Conservation (phyloP, 176 grass and related monocot genomes). For the Triticum turgidum region DNA sequence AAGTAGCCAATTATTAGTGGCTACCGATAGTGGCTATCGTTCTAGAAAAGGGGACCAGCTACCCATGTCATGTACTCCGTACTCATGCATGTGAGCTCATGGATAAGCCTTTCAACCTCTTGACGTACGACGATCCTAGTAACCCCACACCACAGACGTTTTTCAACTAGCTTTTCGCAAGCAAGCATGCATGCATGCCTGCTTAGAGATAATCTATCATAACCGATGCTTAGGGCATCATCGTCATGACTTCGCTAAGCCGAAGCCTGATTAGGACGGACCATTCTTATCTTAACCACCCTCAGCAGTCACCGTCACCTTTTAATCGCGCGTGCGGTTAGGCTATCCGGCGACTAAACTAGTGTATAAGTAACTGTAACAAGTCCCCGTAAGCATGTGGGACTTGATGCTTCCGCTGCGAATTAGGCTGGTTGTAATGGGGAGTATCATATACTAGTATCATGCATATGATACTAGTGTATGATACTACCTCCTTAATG, state of each 20-base stretch:
- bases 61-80: background rate
- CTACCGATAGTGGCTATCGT: background rate
- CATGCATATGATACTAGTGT: too few relatives aligned
- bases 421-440: too few relatives aligned
- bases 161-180: slow-evolving; percentile 19
- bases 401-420: background rate
- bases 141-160: background rate
- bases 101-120: slow-evolving; percentile 22
- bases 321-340: background rate
- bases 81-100: background rate
- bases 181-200: background rate
- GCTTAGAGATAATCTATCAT: slow-evolving; percentile 42
- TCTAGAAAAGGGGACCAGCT: slow-evolving; percentile 37
- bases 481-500: too few relatives aligned
- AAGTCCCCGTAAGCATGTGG: slow-evolving; percentile 23
- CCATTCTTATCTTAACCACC: slow-evolving; percentile 14
- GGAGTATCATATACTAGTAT: too few relatives aligned
- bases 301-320: background rate
- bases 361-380: background rate
- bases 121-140: slow-evolving; percentile 17
- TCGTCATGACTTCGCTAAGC: slow-evolving; percentile 22
- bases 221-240: slow-evolving; percentile 8
- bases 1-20: slow-evolving; percentile 10
- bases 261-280: slow-evolving; percentile 25
- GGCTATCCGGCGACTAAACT: background rate